These are phyloP conservation scores for Polygonum aviculare DNA, from an alignment of 148 eudicot species.

Conservation along the genomic window DNA sequence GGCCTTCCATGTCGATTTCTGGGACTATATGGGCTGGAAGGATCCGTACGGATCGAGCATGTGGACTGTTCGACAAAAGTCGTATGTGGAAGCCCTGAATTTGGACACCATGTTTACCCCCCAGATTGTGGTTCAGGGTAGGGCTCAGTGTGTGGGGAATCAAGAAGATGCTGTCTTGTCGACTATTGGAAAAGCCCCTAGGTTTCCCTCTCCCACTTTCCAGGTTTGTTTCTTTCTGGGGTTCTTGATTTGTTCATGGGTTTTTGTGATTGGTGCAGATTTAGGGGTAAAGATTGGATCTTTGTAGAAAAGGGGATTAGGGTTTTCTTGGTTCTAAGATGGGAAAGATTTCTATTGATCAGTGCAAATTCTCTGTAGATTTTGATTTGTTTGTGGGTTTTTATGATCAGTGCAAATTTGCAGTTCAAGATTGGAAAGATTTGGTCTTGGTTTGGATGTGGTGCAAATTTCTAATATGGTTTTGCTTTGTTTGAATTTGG, in stretches of 20 bases:
- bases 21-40: constrained; percentile 91
- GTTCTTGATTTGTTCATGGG: background rate
- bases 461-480: too few relatives aligned
- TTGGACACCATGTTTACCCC: constrained; percentile 83
- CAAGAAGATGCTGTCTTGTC: constrained; percentile 50
- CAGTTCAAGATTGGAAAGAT: too few relatives aligned
- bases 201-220: constrained; percentile 50
- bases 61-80: constrained; percentile 89
- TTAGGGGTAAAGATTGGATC: background rate
- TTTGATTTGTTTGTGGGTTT: too few relatives aligned
- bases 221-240: constrained; percentile 33
- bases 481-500: too few relatives aligned
- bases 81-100: constrained; percentile 55
- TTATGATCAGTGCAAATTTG: too few relatives aligned
- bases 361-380: too few relatives aligned
- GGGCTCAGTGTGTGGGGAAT: constrained; percentile 56
- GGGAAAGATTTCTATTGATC: background rate
- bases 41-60: constrained; percentile 70
- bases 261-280: background rate
- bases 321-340: background rate
- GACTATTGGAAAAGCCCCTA: constrained; percentile 37
- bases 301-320: background rate
- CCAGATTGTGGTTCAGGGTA: constrained; percentile 66
- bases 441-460: too few relatives aligned
- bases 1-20: constrained; percentile 78